Base-by-base conservation (phyloP, 1,284 basidiomycete species). In the Ganoderma multipileum region DNA sequence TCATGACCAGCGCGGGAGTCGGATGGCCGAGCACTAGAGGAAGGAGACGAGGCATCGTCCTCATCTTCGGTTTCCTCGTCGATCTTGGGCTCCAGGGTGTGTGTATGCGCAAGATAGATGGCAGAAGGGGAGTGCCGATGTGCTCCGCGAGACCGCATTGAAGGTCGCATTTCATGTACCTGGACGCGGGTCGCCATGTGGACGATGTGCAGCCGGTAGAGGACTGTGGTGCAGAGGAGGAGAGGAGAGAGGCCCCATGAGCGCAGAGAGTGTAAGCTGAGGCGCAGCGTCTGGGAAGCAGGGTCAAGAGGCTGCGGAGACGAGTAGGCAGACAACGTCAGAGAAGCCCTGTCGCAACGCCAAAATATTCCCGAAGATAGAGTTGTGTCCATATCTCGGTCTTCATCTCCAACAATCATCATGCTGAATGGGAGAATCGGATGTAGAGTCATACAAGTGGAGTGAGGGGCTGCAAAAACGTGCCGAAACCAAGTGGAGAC, bases 51-150 rank as follows among this genome's bases (percentile, higher is more conserved):
- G 36, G 52, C 44, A 33, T 44, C 52, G 14, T 67, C 71, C 3
- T 69, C 72, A 8, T 71, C 72, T 60, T 73, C 71, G 38, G 54
- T 54, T 52, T 72, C 69, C 42, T 71, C 66, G 68, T 71, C 69
- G 11, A 68, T 60, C 57, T 71, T 69, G 23, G 72, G 70, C 57
- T 71, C 68, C n/a, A 73, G 63, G 18, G 70, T 69, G 7, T 69
- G 71, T 6, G 61, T 68, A 20, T 73, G 72, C 9, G 47, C 61
- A 9, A 73, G 58, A 58, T 64, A 71, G 20, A 68, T 26, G 28
- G 72, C 69, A 0, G 70, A 69, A 47, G 70, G 72, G 11, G 72
- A 71, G 47, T 69, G 66, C 4, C 70, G 64, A 42, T 61, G 61
- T 16, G 33, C 63, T 20, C 47, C 52, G 4, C 54, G 60, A 28